Evolutionary conservation across 2,329 filamentous ascomycete species (phyloP), one percentile per base, ranked within the genome.

Genomic region (Penicillium brevicompactum): DNA sequence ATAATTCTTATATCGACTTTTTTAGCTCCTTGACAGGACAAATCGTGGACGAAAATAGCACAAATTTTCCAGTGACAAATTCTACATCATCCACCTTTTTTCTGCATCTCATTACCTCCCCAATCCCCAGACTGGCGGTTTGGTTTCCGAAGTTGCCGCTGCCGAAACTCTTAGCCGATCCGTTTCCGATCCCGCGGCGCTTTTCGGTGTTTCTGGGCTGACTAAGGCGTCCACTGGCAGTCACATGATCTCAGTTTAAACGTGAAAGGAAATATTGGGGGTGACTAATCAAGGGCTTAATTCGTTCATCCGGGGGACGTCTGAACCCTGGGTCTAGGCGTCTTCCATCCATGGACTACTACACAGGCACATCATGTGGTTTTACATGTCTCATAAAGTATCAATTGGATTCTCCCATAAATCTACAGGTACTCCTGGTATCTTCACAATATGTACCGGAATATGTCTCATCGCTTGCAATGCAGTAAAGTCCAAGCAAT

Each of bases 371-470:
- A 37, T 18, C 18, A 18, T 18, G 18, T 37, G 34, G n/a, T n/a
- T 11, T 11, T 11, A 13, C 13, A 37, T 37, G 34, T 37, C n/a
- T n/a, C 13, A 18, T 18, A 34, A 34, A n/a, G 11, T 37, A n/a
- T 54, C 31, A 52, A 43, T 46, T 38, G 16, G 6, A 14, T 16
- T 27, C 38, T 51, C 45, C 24, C 46, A 51, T 59, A 51, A 50
- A 43, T 51, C 46, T 43, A 46, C 24, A 34, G 42, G 38, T 37
- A 45, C 47, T 51, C 46, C 56, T 67, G 56, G 60, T 68, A 66
- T 67, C 64, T 62, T 59, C 54, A 48, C 40, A 51, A 34, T 66
- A 67, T 67, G 56, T 66, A 65, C 62, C 65, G 47, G 46, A 54
- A 55, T 11, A 41, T 24, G 24, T 52, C 34, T 45, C 49, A 49